phyloP scores from a whole-genome alignment of 169 alveolate genomes.

The Plasmodium vivax region DNA sequence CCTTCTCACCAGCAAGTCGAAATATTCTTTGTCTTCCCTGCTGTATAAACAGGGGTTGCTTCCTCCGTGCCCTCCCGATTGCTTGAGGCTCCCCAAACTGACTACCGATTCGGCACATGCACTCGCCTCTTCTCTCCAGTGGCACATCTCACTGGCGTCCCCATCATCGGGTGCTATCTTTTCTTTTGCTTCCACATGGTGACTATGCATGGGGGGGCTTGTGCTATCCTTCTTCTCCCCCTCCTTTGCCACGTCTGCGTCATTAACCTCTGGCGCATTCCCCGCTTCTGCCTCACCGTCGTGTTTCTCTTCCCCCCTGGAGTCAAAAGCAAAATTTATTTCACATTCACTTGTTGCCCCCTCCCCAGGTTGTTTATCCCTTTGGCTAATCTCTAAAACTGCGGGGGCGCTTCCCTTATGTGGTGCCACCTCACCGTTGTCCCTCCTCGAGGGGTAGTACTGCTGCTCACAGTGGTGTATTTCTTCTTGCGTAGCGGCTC shows the following conservation, averaged over 20 bases:
- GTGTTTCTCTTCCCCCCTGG: neutral
- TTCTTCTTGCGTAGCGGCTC: neutral
- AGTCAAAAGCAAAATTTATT: neutral
- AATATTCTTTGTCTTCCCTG: constrained; percentile 48
- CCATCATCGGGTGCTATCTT: neutral
- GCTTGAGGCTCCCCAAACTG: neutral
- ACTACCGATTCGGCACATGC: constrained; percentile 1
- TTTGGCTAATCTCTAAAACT: neutral
- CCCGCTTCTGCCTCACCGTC: neutral
- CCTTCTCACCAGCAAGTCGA: constrained; percentile 24
- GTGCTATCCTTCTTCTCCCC: too few relatives aligned
- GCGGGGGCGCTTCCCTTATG: neutral
- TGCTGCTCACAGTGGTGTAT: neutral
- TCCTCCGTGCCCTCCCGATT: neutral
- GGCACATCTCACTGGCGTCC: neutral
- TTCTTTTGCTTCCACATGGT: neutral
- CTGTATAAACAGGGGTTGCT: neutral
- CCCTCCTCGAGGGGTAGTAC: neutral
- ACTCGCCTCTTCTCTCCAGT: neutral
- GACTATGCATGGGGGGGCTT: neutral
- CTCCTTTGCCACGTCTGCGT: neutral
- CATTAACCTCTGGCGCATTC: neutral
- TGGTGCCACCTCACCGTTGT: neutral
- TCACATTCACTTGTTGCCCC: neutral
- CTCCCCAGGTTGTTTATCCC: neutral